Percentiles rank a stretch among this genome's conserved stretches.
phyloP scores from a whole-genome alignment of 768 basidiomycete genomes.

The Gloeophyllum trabeum region DNA sequence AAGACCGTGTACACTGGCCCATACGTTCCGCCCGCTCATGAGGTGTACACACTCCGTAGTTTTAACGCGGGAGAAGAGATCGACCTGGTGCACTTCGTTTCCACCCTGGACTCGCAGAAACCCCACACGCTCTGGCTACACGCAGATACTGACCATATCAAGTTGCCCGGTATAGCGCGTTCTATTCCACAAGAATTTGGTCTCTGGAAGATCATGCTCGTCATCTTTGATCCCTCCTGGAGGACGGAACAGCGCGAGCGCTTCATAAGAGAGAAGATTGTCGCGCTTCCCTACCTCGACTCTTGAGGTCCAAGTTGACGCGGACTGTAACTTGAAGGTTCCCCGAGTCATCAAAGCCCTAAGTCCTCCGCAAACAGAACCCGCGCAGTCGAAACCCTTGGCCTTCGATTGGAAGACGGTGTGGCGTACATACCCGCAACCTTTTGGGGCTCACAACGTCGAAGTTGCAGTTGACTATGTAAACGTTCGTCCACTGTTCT shows the following conservation, averaged over 20 bases:
- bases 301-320: slow-evolving; percentile 5
- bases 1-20: too few species aligned
- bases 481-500: background rate
- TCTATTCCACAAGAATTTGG: slow-evolving; percentile 5
- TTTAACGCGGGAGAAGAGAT: background rate
- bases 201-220: slow-evolving; percentile 2
- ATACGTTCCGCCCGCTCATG: too few species aligned
- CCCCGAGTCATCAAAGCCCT: slow-evolving; percentile 5
- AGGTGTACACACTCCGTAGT: too few species aligned
- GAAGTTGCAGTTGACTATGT: slow-evolving; percentile 3
- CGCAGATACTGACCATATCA: slow-evolving; percentile 1
- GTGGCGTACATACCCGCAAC: slow-evolving; percentile 5
- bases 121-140: slow-evolving; percentile 2
- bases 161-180: slow-evolving; percentile 1
- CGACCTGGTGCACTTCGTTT: slow-evolving; percentile 4
- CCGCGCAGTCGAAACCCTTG: background rate
- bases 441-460: slow-evolving; percentile 2
- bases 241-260: background rate
- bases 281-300: slow-evolving; percentile 2
- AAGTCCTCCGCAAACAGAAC: slow-evolving; percentile 1
- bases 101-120: slow-evolving; percentile 3
- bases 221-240: slow-evolving; percentile 4
- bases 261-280: slow-evolving; percentile 1
- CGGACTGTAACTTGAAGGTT: slow-evolving; percentile 1
- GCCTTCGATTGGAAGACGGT: slow-evolving; percentile 1